These are phyloP conservation scores for Trametes cingulata DNA, from an alignment of 768 basidiomycete genomes.

Conservation along the genomic window DNA sequence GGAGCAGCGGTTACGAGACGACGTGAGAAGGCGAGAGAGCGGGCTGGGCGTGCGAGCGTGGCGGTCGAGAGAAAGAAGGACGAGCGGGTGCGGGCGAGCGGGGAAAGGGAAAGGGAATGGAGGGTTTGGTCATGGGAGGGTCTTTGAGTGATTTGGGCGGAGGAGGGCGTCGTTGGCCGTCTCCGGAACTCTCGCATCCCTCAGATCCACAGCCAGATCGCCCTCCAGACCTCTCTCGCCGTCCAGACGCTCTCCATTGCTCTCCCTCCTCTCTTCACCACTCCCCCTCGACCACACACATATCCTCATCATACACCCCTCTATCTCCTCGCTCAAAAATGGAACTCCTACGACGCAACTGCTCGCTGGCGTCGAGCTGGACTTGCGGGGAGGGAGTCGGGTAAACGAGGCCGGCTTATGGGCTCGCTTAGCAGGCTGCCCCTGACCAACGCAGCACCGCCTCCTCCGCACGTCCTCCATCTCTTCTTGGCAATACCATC, in stretches of 20 bases:
- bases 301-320: too few relatives aligned
- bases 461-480: constrained; percentile 7
- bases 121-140: background rate
- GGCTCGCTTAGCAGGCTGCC: background rate
- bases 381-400: background rate
- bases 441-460: background rate
- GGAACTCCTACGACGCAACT: background rate
- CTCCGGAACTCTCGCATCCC: background rate
- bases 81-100: too few relatives aligned
- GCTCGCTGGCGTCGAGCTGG: too few relatives aligned
- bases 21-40: too few relatives aligned
- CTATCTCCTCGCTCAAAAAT: too few relatives aligned
- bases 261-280: background rate
- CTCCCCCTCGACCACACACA: too few relatives aligned
- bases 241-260: background rate
- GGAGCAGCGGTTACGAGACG: background rate
- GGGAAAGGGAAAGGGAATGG: too few relatives aligned
- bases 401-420: background rate
- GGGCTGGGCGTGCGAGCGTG: background rate
- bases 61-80: background rate
- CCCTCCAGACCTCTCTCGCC: background rate
- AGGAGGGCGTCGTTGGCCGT: background rate
- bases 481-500: background rate
- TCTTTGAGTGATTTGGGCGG: too few relatives aligned
- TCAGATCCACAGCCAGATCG: background rate